These are phyloP conservation scores for Tetrastigma voinierianum DNA, from an alignment of 164 flowering plant genomes.

Conservation along the genomic window DNA sequence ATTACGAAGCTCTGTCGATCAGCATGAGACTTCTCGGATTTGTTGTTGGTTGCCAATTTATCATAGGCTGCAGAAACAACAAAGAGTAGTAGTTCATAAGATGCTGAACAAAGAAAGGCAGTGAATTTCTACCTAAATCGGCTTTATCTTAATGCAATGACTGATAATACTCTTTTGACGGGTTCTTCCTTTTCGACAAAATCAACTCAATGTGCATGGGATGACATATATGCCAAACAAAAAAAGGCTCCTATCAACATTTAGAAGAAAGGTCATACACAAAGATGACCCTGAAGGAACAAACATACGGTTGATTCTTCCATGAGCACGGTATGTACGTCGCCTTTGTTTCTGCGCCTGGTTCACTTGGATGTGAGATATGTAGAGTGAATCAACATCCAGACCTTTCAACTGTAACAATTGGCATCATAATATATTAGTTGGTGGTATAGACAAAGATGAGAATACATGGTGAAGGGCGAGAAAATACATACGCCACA, in stretches of 20 bases:
- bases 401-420: conserved; percentile 68
- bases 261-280: not conserved
- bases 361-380: conserved; percentile 86
- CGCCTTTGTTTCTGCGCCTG: conserved; percentile 38
- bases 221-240: conserved; percentile 70
- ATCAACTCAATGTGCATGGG: conserved; percentile 86
- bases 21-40: conserved; percentile 45
- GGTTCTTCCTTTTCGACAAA: conserved; percentile 83
- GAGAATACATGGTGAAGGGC: not conserved
- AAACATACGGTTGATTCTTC: conserved; percentile 79
- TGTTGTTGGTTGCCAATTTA: conserved; percentile 67
- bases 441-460: not conserved
- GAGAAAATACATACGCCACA: conserved; percentile 50
- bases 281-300: not conserved
- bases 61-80: conserved; percentile 55
- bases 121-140: too few relatives aligned
- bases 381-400: conserved; percentile 73
- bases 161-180: conserved; percentile 65
- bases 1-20: not conserved
- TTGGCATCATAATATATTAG: not conserved
- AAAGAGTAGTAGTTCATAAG: not conserved
- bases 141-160: not conserved
- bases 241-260: not conserved
- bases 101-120: too few relatives aligned
- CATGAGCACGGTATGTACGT: conserved; percentile 8